Evolutionary conservation across 2,329 filamentous ascomycete genomes (phyloP), one percentile per base, ranked within the genome.

Genomic region (Ophiostoma australiae): DNA sequence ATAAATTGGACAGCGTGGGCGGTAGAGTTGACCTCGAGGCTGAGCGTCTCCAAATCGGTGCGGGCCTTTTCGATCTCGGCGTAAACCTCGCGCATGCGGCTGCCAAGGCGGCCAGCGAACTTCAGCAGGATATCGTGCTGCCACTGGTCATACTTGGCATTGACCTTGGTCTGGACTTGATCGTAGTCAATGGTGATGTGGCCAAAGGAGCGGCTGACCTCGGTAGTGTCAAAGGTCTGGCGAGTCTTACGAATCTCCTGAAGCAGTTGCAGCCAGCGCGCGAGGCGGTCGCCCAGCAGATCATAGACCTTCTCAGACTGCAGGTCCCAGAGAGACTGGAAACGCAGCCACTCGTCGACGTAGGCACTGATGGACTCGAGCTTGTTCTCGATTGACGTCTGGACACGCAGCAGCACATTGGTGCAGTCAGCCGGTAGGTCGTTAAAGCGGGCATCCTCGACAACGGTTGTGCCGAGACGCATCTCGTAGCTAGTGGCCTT

Each of bases 81-180:
- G 76, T 95, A 93, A 4, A 97, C 90, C 77, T 99, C 95, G 68
- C 93, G 88, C 89, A 98, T 96, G 68, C 94, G 91, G 74, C 88
- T 91, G 67, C 94, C 93, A 66, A 99, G 90, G 71, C 95, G 92
- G 71, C 87, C 86, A 52, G 93, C 95, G 80, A 99, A 99, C 78
- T 97, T 97, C 76, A 91, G 87, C 52, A 98, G 84, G 70, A 99
- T 97, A 75, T 99, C 95, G 76, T 97, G 93, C 80, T 99, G 95
- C 95, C 96, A 99, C 79, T 98, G 94, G 78, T 99, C 96, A 78
- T 99, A 99, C 80, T 98, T 99, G 76, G 93, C 93, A 77, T 98
- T 99, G 79, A 99, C 95, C 80, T 97, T 97, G 71, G 94, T 93
- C 80, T 99, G 96, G 0, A 99, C 95, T 80, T 99, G 96, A 76